These are phyloP conservation scores for Thelonectria discophora DNA, from an alignment of 2,329 filamentous ascomycete genomes.

Conservation along the genomic window DNA sequence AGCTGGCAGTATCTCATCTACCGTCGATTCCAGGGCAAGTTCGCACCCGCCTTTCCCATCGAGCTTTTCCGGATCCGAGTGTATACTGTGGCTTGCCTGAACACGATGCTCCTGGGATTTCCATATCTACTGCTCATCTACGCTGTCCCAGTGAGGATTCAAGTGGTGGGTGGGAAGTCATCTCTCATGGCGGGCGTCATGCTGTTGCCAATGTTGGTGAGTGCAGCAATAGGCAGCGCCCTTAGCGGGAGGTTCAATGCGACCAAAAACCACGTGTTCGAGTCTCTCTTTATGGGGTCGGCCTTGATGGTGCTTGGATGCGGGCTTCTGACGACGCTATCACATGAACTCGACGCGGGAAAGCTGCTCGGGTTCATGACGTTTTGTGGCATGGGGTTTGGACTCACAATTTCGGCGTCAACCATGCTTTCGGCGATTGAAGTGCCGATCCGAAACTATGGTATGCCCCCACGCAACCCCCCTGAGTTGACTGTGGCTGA, in stretches of 20 bases:
- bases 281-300: conserved; percentile 55
- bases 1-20: conserved; percentile 43
- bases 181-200: conserved; percentile 59
- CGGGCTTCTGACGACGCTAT: conserved; percentile 54
- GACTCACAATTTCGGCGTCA: conserved; percentile 56
- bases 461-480: conserved; percentile 43
- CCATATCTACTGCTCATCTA: conserved; percentile 60
- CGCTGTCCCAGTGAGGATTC: conserved; percentile 58
- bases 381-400: conserved; percentile 63
- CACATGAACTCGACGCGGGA: conserved; percentile 47
- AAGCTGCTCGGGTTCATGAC: conserved; percentile 60
- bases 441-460: conserved; percentile 55
- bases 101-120: conserved; percentile 60
- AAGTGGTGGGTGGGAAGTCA: conserved; percentile 59
- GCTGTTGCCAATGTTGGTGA: conserved; percentile 63
- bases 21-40: conserved; percentile 38
- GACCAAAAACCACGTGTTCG: conserved; percentile 52
- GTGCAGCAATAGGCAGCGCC: conserved; percentile 56
- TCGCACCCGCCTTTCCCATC: conserved; percentile 57
- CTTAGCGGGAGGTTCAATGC: conserved; percentile 54
- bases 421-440: conserved; percentile 57
- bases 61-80: conserved; percentile 57
- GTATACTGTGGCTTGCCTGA: conserved; percentile 54
- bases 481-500: conserved; percentile 24
- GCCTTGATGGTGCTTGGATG: conserved; percentile 57